Evolutionary conservation across 2,329 filamentous ascomycete species (phyloP).

Genomic region (Dendryphion nanum): DNA sequence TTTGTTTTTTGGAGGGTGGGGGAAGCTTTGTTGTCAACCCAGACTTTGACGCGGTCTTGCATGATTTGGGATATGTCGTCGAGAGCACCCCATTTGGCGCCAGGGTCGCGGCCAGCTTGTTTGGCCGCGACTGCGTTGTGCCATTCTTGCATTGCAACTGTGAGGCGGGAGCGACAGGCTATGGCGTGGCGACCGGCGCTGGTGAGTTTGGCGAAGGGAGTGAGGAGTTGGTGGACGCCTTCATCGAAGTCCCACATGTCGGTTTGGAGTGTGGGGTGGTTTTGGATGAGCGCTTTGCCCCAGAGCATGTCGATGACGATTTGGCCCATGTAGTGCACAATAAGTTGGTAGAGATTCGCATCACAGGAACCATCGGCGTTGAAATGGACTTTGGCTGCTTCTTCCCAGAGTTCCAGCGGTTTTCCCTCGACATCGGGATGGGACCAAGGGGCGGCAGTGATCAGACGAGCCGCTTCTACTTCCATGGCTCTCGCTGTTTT

Average conservation of each 20-base stretch:
- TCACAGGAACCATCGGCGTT: conserved; percentile 12
- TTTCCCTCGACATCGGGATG: conserved; percentile 6
- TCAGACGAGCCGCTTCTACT: conserved; percentile 6
- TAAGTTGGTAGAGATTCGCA: conserved; percentile 8
- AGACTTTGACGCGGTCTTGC: conserved; percentile 11
- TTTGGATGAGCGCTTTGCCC: conserved; percentile 11
- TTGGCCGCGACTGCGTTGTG: conserved; percentile 11
- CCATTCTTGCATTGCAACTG: conserved; percentile 12
- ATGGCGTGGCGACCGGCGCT: conserved; percentile 7
- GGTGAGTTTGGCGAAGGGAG: conserved; percentile 7
- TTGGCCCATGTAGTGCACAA: conserved; percentile 14
- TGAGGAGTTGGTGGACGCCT: conserved; percentile 10
- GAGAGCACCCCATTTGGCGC: conserved; percentile 7
- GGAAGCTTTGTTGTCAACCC: conserved; percentile 8
- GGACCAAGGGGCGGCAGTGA: conserved; percentile 7
- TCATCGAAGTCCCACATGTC: conserved; percentile 14
- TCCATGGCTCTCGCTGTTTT: conserved; percentile 8
- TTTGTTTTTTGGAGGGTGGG: conserved; percentile 10
- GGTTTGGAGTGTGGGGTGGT: conserved; percentile 8
- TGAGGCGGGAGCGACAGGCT: conserved; percentile 6
- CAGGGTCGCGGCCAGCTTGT: conserved; percentile 5
- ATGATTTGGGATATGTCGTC: conserved; percentile 11
- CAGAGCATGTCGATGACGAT: conserved; percentile 15
- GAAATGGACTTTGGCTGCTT: conserved; percentile 11
- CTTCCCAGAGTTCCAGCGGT: conserved; percentile 9